These are phyloP conservation scores for Furcasterigmium furcatum DNA, from an alignment of 2,329 filamentous ascomycete species.

Conservation along the genomic window DNA sequence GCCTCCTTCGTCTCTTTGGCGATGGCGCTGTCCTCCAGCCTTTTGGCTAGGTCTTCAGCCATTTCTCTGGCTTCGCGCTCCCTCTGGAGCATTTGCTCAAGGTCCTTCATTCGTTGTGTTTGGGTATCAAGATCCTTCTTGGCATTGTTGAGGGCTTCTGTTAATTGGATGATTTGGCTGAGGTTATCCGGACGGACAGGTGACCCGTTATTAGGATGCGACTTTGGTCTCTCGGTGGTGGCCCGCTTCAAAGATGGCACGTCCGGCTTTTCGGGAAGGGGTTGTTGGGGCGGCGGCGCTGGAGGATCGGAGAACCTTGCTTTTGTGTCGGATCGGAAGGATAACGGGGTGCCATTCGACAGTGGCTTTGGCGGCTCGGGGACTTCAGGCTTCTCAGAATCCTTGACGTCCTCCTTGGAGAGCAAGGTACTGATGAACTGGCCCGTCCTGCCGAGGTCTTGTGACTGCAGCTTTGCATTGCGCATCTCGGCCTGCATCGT, in stretches of 20 bases:
- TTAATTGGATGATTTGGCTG: slow-evolving; percentile 78
- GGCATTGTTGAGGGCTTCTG: slow-evolving; percentile 78
- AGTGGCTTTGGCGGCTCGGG: slow-evolving; percentile 45
- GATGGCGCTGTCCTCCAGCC: slow-evolving; percentile 55
- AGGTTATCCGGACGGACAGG: slow-evolving; percentile 56
- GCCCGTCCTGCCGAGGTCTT: slow-evolving; percentile 78
- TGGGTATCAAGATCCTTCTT: slow-evolving; percentile 88
- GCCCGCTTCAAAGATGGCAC: slow-evolving; percentile 69
- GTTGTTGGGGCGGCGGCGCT: slow-evolving; percentile 88
- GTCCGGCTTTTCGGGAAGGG: slow-evolving; percentile 90
- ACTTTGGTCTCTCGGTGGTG: slow-evolving; percentile 72
- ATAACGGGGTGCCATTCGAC: slow-evolving; percentile 47
- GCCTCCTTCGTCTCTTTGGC: slow-evolving; percentile 32
- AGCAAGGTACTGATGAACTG: slow-evolving; percentile 78
- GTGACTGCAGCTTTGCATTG: slow-evolving; percentile 79
- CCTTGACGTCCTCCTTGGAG: slow-evolving; percentile 65
- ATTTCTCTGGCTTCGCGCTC: slow-evolving; percentile 79
- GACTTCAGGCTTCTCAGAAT: slow-evolving; percentile 48
- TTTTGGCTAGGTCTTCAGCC: slow-evolving; percentile 78
- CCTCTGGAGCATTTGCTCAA: slow-evolving; percentile 74
- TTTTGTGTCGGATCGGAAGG: slow-evolving; percentile 70
- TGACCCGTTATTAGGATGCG: slow-evolving; percentile 47
- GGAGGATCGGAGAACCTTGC: slow-evolving; percentile 89
- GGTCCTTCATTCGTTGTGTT: slow-evolving; percentile 70
- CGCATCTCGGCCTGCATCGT: slow-evolving; percentile 76